Evolutionary conservation across 306 rosid species (phyloP), one percentile per base, ranked within the genome.

Genomic region (Pterocarpus santalinus): DNA sequence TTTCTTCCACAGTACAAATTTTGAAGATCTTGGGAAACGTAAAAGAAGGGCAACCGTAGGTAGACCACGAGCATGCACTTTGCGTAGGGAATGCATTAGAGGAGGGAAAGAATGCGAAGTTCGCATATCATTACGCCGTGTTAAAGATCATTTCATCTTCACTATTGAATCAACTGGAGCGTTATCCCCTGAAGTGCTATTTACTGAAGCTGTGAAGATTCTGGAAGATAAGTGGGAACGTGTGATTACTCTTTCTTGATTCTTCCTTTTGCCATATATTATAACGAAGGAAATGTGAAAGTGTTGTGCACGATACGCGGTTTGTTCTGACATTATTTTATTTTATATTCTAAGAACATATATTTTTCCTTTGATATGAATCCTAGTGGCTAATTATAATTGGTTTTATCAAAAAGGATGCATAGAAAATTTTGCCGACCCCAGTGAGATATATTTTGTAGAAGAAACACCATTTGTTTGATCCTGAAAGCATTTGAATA

Each of bases 161-260:
- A 91, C 80, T 5, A 81, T 95, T 72, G 99, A 95, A 86, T 93
- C 99, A 72, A 91, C 98, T 1, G 98, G 99, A 84, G 89, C 94
- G 62, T 80, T 95, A 81, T 90, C 94, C 43, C 97, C 99, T 14
- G 94, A 95, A 43, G 88, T 80, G 62, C 82, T 95, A 9, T 93
- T 95, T 65, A 93, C 94, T 1, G 98, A 95, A 89, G 97, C 99
- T 62, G 94, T 93, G 83, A 95, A 93, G 89, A 91, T 93, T 72
- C 85, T 95, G 86, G 98, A 93, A 91, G 97, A 89, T 78, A 95
- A 95, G 89, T 95, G 99, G 47, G 99, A 93, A 77, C 91, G 94
- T 5, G 90, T 93, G 66, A 95, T 95, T 72, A 77, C 90, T 2
- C 93, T 95, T 82, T 90, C 96, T 80, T 91, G 86, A 86, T 69